Conservation (phyloP, 257 asterid genomes). For the Forsythia suspensa region DNA sequence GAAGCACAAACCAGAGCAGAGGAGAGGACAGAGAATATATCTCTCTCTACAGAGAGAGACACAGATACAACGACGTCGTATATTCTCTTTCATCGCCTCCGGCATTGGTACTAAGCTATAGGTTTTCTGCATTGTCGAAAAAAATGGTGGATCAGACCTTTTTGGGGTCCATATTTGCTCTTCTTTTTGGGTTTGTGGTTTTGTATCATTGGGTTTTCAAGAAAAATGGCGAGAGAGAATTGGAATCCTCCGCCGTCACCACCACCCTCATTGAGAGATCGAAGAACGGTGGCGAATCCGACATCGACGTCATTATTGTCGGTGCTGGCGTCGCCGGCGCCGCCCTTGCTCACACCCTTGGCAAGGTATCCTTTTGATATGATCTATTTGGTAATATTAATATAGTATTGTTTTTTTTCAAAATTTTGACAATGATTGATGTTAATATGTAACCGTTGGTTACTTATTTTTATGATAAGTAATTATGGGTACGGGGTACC, state of each 20-base stretch:
- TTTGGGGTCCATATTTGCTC: neutral
- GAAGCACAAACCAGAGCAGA: neutral
- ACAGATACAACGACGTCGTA: neutral
- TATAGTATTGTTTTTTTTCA: neutral
- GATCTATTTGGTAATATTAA: too few species aligned
- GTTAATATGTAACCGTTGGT: neutral
- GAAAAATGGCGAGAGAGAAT: neutral
- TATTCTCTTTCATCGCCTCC: neutral
- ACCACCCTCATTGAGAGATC: neutral
- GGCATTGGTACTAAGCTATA: neutral
- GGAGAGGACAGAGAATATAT: neutral
- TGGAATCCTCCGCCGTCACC: neutral
- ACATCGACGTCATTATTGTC: neutral
- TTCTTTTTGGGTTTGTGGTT: neutral
- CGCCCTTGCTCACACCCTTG: constrained; percentile 8
- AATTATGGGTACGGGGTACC: neutral
- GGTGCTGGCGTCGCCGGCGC: constrained; percentile 5
- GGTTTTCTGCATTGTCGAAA: neutral
- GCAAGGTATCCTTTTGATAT: neutral
- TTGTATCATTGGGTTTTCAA: neutral
- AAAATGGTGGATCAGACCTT: neutral
- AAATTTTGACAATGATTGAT: neutral
- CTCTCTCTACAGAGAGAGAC: neutral
- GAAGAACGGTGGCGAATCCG: neutral
- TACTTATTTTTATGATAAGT: neutral